Evolutionary conservation across 2,329 filamentous ascomycete genomes (phyloP), one percentile per base, ranked within the genome.

Genomic region (Xylariaceae sp.): DNA sequence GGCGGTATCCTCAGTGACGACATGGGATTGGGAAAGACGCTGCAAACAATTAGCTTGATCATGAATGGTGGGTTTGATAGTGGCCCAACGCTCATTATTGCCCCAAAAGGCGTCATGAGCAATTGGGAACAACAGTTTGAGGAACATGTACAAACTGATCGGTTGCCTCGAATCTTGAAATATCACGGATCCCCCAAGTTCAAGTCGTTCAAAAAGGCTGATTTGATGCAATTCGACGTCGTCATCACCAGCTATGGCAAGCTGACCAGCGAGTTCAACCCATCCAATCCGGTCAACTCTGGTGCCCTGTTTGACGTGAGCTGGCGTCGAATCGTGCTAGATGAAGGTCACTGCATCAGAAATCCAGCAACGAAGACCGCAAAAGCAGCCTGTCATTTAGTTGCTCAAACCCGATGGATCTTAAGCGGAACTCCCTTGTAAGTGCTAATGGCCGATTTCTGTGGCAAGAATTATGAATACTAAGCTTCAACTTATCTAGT

Each of bases 1-100:
- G 91, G 91, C 16, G 91, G 91, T 31, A 91, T 96, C 45, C 77
- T 96, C 9, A 90, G 90, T 2, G 91, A 96, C 67, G 91, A 96
- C 63, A 96, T 96, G 92, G 91, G 91, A 3, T 72, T 96, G 5
- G 91, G 91, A 19, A 96, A 96, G 73, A 96, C 91, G 0, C 77
- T 96, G 9, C 88, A 96, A 66, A 80, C 91, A 44, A 93, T 96
- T 60, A 88, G 89, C 48, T 72, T 95, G 34, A 86, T 96, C 50
- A 72, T 92, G 46, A 75, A 75, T 14, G 62, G 69, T 4, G 77
- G 76, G 6, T 73, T 72, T 18, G 72, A 73, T 0, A 66, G 74
- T 2, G 84, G 83, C 3, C 74, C 85, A 1, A 95, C 90, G 0
- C 76, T 96, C 18, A 92, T 96, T 48, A 77, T 96, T 49, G 85